Evolutionary conservation across 2,329 filamentous ascomycete genomes (phyloP).

Genomic region (Metarhizium rileyi): DNA sequence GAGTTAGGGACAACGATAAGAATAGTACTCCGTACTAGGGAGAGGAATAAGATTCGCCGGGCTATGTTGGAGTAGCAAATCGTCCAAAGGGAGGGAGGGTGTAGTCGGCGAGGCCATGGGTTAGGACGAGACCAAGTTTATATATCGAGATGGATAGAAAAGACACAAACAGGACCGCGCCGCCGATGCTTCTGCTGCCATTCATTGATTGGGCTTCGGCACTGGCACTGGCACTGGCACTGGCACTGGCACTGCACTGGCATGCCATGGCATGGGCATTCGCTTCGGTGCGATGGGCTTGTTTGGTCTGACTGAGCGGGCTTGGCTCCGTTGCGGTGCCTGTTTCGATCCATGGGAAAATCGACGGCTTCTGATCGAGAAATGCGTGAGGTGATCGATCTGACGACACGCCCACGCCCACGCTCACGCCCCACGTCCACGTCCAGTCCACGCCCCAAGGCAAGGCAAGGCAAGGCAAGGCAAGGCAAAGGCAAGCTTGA

Average conservation of each 20-base stretch:
- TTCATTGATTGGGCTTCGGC: not conserved
- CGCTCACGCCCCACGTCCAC: not conserved
- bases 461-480: no score
- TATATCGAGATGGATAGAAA: constrained; percentile 1
- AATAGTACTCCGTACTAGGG: not conserved
- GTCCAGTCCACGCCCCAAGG: no score
- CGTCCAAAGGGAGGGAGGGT: not conserved
- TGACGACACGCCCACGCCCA: not conserved
- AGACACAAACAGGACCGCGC: no score
- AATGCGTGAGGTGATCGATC: constrained; percentile 7
- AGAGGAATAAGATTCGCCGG: not conserved
- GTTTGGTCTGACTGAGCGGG: not conserved
- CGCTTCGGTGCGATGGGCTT: not conserved
- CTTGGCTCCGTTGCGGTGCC: not conserved
- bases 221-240: not conserved
- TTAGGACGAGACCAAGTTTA: not conserved
- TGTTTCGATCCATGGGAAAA: constrained; percentile 1
- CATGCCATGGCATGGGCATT: not conserved
- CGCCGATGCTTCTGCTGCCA: not conserved
- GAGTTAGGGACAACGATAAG: no score
- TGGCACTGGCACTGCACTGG: not conserved
- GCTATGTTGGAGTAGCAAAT: not conserved
- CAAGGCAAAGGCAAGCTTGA: not conserved
- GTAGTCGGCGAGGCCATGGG: not conserved
- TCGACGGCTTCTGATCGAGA: constrained; percentile 5